Conservation (phyloP, 2,329 filamentous ascomycete species). For the Metarhizium album region DNA sequence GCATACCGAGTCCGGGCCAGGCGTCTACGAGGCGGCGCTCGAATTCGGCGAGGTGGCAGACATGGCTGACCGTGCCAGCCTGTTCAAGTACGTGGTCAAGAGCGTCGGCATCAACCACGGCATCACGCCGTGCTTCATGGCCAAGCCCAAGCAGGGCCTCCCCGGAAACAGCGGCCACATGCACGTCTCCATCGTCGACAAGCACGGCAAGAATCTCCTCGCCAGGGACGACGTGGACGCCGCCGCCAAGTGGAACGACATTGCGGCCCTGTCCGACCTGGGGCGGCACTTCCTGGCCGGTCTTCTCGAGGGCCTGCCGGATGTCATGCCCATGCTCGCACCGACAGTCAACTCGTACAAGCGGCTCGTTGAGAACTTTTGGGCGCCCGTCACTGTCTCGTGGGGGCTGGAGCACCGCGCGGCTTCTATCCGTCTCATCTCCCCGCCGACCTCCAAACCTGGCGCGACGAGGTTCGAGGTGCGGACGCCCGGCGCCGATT, state of each 20-base stretch:
- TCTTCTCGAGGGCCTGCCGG: constrained; percentile 75
- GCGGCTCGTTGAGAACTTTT: constrained; percentile 95
- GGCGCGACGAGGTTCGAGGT: constrained; percentile 89
- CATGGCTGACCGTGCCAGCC: constrained; percentile 83
- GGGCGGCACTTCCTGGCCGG: constrained; percentile 91
- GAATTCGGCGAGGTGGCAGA: constrained; percentile 78
- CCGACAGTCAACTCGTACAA: constrained; percentile 98
- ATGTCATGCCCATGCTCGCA: constrained; percentile 90
- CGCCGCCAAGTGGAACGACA: constrained; percentile 61
- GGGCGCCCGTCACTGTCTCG: constrained; percentile 94
- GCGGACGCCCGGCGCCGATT: constrained; percentile 85
- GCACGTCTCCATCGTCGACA: constrained; percentile 80
- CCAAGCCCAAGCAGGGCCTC: constrained; percentile 81
- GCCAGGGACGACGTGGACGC: constrained; percentile 61
- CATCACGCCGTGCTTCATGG: constrained; percentile 98
- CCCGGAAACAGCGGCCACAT: constrained; percentile 95
- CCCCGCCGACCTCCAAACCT: constrained; percentile 73
- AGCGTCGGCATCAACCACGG: constrained; percentile 76
- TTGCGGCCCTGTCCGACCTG: constrained; percentile 72
- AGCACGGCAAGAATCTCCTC: constrained; percentile 75
- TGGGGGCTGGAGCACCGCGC: constrained; percentile 96
- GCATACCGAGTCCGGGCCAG: constrained; percentile 90
- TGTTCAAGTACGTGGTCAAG: constrained; percentile 96
- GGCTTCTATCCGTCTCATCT: constrained; percentile 80
- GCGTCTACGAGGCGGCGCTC: constrained; percentile 90